Evolutionary conservation across 805 yeast genomes (phyloP).

Genomic region (Schizosaccharomyces cryophilus): DNA sequence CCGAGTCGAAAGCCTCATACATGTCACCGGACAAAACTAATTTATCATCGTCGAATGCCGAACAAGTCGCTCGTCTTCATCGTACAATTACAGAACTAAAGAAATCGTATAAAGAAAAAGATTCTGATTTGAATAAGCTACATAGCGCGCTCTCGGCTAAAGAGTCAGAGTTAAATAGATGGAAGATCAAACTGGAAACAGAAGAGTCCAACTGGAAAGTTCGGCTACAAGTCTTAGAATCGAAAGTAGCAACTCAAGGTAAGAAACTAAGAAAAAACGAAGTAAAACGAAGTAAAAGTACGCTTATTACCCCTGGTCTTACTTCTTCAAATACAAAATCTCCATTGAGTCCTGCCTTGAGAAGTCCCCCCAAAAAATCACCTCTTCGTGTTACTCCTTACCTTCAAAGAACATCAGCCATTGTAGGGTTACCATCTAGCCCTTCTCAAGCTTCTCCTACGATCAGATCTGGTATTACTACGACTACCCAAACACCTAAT

Average conservation of each 20-base stretch:
- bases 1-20: too few species aligned
- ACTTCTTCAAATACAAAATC: neutral
- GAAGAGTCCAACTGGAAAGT: neutral
- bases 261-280: neutral
- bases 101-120: neutral
- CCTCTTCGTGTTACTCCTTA: neutral
- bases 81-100: neutral
- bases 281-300: neutral
- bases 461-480: neutral
- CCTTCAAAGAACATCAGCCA: neutral
- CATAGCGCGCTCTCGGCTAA: neutral
- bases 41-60: neutral
- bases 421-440: neutral
- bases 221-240: neutral
- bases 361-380: neutral
- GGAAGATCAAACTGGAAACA: neutral
- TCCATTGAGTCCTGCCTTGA: neutral
- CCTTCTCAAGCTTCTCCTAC: neutral
- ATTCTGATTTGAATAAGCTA: neutral
- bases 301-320: neutral
- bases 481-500: too few species aligned
- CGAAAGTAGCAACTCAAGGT: neutral
- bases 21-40: neutral
- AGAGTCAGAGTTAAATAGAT: neutral
- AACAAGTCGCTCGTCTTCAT: neutral